Evolutionary conservation across 495 filamentous ascomycete genomes (phyloP), one percentile per base, ranked within the genome.

Genomic region (Penicillium ochrochloron): DNA sequence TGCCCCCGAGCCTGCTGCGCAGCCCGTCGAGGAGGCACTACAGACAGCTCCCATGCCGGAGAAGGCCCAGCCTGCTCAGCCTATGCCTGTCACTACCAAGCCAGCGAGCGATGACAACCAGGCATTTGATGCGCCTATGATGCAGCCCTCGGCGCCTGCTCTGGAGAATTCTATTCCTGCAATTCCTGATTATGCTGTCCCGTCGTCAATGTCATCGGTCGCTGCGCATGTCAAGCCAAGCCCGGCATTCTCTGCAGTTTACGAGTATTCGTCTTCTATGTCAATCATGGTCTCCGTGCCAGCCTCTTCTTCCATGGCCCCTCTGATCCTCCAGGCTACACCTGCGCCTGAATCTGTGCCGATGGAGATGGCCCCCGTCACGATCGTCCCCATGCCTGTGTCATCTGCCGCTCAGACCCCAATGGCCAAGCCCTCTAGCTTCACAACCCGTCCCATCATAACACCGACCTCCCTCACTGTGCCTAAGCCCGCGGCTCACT

Each of bases 201-300:
- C 62, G 5, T 54, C 58, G 3, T 59, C 66, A 34, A 37, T 37
- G 21, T 34, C 59, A 1, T 55, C 59, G 9, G 44, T 25, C 25
- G 35, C 50, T 17, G 60, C 60, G 17, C 53, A 56, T 37, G 53
- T 56, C 53, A 52, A 56, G 51, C 29, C 48, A 7, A 62, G 41
- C 39, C 12, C 50, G 15, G 23, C 33, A n/a, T 53, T 50, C 23
- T 31, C 44, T 41, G 31, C 44, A 17, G 54, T 52, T 17, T 15
- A 39, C 27, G 48, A 50, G 29, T 34, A 29, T 37, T 21, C 39
- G 1, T 56, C 53, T 8, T 35, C 53, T 7, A 56, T 56, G 53
- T 56, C 53, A 0, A 39, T 56, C 33, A 48, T 34, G 29, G 42
- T 51, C 15, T 21, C 29, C 11, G 17, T 27, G 46, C 42, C 33